Conservation (phyloP, 129 eudicot species). For the Scalesia atractyloides region DNA sequence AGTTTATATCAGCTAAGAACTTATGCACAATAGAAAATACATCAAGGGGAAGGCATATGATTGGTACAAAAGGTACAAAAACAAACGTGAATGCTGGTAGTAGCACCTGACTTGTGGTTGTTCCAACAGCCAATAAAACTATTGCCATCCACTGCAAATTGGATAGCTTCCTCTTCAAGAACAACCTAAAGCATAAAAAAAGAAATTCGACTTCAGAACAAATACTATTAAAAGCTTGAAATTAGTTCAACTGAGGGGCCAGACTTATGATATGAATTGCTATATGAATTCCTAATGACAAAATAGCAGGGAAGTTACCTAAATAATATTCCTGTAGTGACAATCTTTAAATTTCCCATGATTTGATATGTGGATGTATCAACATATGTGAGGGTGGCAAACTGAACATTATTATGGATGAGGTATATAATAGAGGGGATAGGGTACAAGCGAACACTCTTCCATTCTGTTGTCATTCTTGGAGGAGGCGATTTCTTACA, state of each 20-base stretch:
- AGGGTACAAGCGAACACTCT: constrained; percentile 66
- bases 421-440: constrained; percentile 90
- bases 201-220: constrained; percentile 14
- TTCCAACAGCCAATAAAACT: constrained; percentile 75
- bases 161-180: constrained; percentile 86
- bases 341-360: constrained; percentile 83
- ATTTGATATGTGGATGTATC: constrained; percentile 89
- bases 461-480: constrained; percentile 82
- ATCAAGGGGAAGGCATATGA: neutral
- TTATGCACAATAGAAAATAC: constrained; percentile 8
- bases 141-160: constrained; percentile 94
- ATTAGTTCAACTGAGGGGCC: neutral
- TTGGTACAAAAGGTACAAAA: constrained; percentile 14
- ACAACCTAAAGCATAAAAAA: constrained; percentile 58
- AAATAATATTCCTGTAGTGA: constrained; percentile 72
- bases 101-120: constrained; percentile 97
- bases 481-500: constrained; percentile 61
- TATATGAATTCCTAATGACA: neutral
- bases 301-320: constrained; percentile 40
- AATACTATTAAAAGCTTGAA: constrained; percentile 1
- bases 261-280: neutral
- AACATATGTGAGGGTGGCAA: constrained; percentile 85
- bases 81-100: constrained; percentile 8
- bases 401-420: constrained; percentile 84
- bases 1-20: constrained; percentile 18